phyloP scores from a whole-genome alignment of 257 asterid genomes.

The Rubia yunnanensis region DNA sequence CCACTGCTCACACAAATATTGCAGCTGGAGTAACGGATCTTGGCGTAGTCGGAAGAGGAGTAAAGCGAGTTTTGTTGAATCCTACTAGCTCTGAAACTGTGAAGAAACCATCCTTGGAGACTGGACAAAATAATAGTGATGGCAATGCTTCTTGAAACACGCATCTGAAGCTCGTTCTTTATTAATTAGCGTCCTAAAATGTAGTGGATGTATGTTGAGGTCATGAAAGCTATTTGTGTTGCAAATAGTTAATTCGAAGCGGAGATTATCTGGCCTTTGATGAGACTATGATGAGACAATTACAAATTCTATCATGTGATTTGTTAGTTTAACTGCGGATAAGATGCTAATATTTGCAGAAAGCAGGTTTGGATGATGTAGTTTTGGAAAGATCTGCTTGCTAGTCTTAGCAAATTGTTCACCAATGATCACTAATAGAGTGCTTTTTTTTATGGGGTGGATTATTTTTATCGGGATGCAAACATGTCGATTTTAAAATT shows the following conservation, averaged over 20 bases:
- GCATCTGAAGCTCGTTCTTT: neutral
- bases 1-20: slow-evolving; percentile 60
- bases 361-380: neutral
- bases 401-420: neutral
- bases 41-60: slow-evolving; percentile 98
- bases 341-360: neutral
- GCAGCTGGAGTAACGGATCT: slow-evolving; percentile 65
- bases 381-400: neutral
- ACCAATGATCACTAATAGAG: no score
- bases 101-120: slow-evolving; percentile 58
- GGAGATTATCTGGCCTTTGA: neutral
- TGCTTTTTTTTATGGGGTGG: no score
- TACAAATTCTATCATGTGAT: neutral
- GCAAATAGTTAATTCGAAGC: neutral
- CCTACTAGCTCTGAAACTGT: slow-evolving; percentile 30
- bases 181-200: neutral
- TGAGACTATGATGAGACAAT: neutral
- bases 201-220: neutral
- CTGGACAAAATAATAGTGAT: slow-evolving; percentile 34
- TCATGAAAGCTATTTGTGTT: slow-evolving; percentile 1
- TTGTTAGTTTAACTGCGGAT: no score
- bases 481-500: no score
- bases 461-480: no score
- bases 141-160: slow-evolving; percentile 34
- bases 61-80: slow-evolving; percentile 61